Evolutionary conservation across 2,329 filamentous ascomycete genomes (phyloP).

Genomic region (Whalleya microplaca): DNA sequence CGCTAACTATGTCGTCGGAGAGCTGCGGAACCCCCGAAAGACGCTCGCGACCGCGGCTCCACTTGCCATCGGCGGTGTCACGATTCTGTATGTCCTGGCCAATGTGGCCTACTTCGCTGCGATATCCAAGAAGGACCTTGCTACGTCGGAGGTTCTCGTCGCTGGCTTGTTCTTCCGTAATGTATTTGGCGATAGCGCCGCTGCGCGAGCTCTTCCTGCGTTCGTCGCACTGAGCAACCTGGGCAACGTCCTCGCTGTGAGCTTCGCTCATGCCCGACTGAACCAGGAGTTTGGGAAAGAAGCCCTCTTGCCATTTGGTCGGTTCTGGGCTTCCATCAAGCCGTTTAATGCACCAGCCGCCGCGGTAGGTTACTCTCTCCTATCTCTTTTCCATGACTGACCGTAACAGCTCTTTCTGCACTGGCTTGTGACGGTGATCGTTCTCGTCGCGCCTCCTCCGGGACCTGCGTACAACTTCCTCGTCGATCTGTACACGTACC

Average conservation of each 20-base stretch:
- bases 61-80: slow-evolving; percentile 60
- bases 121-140: slow-evolving; percentile 61
- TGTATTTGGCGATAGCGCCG: slow-evolving; percentile 61
- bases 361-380: slow-evolving; percentile 40
- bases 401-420: slow-evolving; percentile 59
- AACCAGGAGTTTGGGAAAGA: slow-evolving; percentile 73
- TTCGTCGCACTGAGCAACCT: slow-evolving; percentile 65
- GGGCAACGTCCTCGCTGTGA: slow-evolving; percentile 65
- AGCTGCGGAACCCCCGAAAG: slow-evolving; percentile 58
- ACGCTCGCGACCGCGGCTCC: slow-evolving; percentile 61
- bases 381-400: background rate
- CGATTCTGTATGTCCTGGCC: slow-evolving; percentile 64
- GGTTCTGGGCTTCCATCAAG: slow-evolving; percentile 70
- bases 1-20: slow-evolving; percentile 63
- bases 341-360: slow-evolving; percentile 69
- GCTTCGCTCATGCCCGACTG: slow-evolving; percentile 60
- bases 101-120: slow-evolving; percentile 70
- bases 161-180: slow-evolving; percentile 65
- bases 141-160: slow-evolving; percentile 61
- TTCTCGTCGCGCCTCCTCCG: slow-evolving; percentile 68
- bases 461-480: slow-evolving; percentile 73
- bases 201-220: slow-evolving; percentile 50
- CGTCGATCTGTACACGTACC: slow-evolving; percentile 59
- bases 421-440: slow-evolving; percentile 66
- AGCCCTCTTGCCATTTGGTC: slow-evolving; percentile 66